Evolutionary conservation across 306 rosid species (phyloP).

Genomic region (Abrus pulchellus): DNA sequence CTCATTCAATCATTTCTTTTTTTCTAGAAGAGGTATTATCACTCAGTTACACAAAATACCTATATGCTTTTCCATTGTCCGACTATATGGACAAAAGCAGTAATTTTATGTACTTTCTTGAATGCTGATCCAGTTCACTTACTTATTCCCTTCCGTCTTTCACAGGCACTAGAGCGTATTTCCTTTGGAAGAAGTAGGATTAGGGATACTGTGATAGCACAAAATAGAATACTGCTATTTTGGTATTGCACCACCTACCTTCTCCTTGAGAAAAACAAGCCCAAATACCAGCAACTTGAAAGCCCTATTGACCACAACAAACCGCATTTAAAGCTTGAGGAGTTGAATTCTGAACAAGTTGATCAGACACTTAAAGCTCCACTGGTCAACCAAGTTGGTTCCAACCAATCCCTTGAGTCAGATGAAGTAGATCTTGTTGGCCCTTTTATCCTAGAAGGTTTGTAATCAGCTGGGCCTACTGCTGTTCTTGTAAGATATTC

Average conservation of each 20-base stretch:
- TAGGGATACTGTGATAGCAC: slow-evolving; percentile 78
- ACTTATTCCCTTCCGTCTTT: slow-evolving; percentile 23
- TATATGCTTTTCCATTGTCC: slow-evolving; percentile 15
- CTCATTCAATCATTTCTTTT: slow-evolving; percentile 28
- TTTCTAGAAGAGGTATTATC: neutral
- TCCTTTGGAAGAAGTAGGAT: slow-evolving; percentile 75
- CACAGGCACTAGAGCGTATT: slow-evolving; percentile 86
- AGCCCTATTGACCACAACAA: slow-evolving; percentile 52
- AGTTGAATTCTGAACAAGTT: slow-evolving; percentile 48
- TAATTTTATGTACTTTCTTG: slow-evolving; percentile 23
- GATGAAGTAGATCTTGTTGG: slow-evolving; percentile 68
- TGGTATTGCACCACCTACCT: slow-evolving; percentile 87
- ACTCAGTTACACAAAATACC: neutral
- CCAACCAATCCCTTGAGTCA: slow-evolving; percentile 57
- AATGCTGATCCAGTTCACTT: slow-evolving; percentile 39
- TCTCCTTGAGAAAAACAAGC: slow-evolving; percentile 88
- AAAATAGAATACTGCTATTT: slow-evolving; percentile 84
- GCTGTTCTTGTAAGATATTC: slow-evolving; percentile 69
- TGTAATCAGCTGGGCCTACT: slow-evolving; percentile 76
- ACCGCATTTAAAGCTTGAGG: slow-evolving; percentile 53
- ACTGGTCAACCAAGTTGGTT: slow-evolving; percentile 53
- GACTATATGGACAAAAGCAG: neutral
- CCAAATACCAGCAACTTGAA: slow-evolving; percentile 84
- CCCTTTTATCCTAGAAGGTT: slow-evolving; percentile 89
- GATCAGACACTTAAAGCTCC: slow-evolving; percentile 59